Base-by-base conservation (phyloP, 2,329 filamentous ascomycete genomes). In the Xylaria sp. region DNA sequence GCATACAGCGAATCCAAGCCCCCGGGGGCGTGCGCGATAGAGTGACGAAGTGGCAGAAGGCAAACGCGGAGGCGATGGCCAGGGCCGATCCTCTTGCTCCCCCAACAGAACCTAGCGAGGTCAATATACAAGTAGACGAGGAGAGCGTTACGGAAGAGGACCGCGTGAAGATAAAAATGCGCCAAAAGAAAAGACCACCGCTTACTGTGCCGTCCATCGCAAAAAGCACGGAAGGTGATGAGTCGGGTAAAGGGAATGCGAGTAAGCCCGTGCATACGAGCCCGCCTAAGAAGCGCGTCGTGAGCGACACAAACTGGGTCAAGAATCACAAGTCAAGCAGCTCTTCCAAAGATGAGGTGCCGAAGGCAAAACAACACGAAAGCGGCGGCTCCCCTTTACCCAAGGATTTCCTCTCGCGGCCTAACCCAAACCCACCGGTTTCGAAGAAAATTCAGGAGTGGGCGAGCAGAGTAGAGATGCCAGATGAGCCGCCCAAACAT, bases 261-360 rank as follows among this genome's bases (percentile, higher is more conserved):
- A 71, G 76, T 48, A 75, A 79, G 78, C 68, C 83, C 77, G 76
- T 82, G 80, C 73, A 84, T 80, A 77, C 89, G 60, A 79, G 84
- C 58, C 88, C 93, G 53, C 95, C 95, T 18, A 94, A 93, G 81
- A 97, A 97, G 84, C 89, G 94, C 70, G 93, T 98, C 62, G 89
- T 97, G 69, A 97, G 94, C 78, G 95, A 98, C 81, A 91, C 92
- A 63, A 93, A 97, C 81, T 98, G 95, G 92, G 89, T 89, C 80
- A 90, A 89, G 76, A 79, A 81, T 78, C 87, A 85, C 69, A 85
- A 84, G 67, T 86, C 84, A 68, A 85, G 83, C 66, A 84, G 79
- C 65, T 80, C 84, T 9, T 78, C 83, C 0, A 82, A 80, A 67
- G 82, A 79, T 68, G 77, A 78, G 13, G 79, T 82, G 2, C 81